A percentile compares a stretch with the other conserved stretches of the same genome.
Evolutionary conservation across 805 yeast genomes (phyloP).

Genomic region (Pichia membranifaciens): DNA sequence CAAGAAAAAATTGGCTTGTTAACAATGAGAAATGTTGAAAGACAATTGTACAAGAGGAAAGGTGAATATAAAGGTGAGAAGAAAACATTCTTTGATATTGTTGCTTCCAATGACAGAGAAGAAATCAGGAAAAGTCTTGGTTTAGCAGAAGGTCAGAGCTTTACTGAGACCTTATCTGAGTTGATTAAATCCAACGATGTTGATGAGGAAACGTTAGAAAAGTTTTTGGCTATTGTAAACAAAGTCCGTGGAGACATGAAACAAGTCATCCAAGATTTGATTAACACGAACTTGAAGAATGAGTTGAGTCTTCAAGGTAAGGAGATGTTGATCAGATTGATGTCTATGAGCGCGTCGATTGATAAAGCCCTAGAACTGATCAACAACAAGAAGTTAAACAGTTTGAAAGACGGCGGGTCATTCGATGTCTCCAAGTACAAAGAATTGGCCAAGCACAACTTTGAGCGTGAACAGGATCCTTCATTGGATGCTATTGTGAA

Average conservation of each 20-base stretch:
- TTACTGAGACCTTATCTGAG: constrained; percentile 21
- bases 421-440: constrained; percentile 1
- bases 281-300: constrained; percentile 49
- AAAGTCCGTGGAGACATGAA: constrained; percentile 39
- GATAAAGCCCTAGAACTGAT: constrained; percentile 44
- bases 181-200: constrained; percentile 17
- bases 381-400: constrained; percentile 10
- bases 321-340: constrained; percentile 64
- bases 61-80: constrained; percentile 5
- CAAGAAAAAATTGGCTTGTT: constrained; percentile 71
- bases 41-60: constrained; percentile 30
- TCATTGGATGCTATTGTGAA: constrained; percentile 1
- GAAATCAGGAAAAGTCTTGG: constrained; percentile 9
- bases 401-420: not conserved
- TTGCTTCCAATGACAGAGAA: constrained; percentile 15
- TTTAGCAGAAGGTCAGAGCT: constrained; percentile 12
- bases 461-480: constrained; percentile 1
- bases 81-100: constrained; percentile 10
- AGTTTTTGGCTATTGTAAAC: constrained; percentile 36
- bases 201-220: constrained; percentile 17
- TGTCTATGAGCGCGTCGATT: constrained; percentile 64
- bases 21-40: constrained; percentile 78
- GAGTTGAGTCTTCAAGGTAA: constrained; percentile 63
- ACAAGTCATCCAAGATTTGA: constrained; percentile 48
- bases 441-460: not conserved